Conservation (phyloP, 768 basidiomycete genomes). For the Hypholoma fasciculare region DNA sequence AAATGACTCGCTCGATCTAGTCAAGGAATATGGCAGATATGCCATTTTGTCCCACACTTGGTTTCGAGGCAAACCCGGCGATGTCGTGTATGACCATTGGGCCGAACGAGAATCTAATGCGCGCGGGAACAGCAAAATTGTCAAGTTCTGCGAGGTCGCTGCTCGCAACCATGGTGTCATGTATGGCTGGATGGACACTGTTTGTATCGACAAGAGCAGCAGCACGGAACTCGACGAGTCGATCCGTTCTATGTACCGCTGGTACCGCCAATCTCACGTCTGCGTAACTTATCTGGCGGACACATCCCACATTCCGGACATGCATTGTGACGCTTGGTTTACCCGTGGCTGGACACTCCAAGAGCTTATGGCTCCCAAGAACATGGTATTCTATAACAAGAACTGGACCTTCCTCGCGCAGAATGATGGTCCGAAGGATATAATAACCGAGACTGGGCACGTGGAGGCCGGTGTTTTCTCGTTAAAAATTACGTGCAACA, state of each 20-base stretch:
- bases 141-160: slow-evolving; percentile 1
- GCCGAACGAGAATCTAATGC: background rate
- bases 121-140: background rate
- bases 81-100: background rate
- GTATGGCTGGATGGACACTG: slow-evolving; percentile 2
- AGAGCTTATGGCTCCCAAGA: slow-evolving; percentile 1
- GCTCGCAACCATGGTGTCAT: background rate
- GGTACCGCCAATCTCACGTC: background rate
- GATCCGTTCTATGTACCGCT: slow-evolving; percentile 9
- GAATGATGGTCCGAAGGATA: background rate
- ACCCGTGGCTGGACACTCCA: slow-evolving; percentile 6
- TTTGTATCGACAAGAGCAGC: slow-evolving; percentile 7
- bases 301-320: background rate
- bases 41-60: slow-evolving; percentile 5
- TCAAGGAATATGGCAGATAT: background rate
- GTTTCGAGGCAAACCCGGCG: background rate
- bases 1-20: background rate
- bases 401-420: background rate
- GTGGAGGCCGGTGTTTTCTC: too few relatives aligned
- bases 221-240: slow-evolving; percentile 8
- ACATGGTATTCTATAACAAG: background rate
- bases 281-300: slow-evolving; percentile 5
- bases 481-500: background rate
- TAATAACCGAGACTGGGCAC: background rate
- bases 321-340: background rate